Evolutionary conservation across 2,329 filamentous ascomycete genomes (phyloP).

Genomic region (Hypoxylon sp.): DNA sequence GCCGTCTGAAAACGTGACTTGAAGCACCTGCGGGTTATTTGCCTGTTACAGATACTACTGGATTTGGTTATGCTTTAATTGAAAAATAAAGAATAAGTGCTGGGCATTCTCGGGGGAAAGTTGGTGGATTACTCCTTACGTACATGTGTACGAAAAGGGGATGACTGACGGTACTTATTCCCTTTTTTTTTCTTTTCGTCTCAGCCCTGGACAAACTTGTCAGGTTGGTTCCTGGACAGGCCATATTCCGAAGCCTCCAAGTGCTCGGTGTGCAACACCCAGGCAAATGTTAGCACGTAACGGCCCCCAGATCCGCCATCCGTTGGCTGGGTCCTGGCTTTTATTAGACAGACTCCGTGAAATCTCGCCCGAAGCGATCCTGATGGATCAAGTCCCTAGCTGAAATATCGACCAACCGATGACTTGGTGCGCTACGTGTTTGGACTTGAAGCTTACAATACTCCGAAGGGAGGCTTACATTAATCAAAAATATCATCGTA

Average conservation of each 20-base stretch:
- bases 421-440: constrained; percentile 35
- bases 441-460: constrained; percentile 36
- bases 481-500: constrained; percentile 31
- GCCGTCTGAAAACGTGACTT: constrained; percentile 36
- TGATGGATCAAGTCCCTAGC: constrained; percentile 38
- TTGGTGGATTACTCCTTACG: constrained; percentile 34
- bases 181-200: constrained; percentile 35
- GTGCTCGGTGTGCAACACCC: constrained; percentile 35
- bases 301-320: constrained; percentile 37
- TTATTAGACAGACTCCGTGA: constrained; percentile 40
- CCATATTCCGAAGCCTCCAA: constrained; percentile 39
- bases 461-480: constrained; percentile 42
- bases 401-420: constrained; percentile 28
- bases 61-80: constrained; percentile 25
- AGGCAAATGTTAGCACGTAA: constrained; percentile 41
- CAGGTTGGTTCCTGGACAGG: constrained; percentile 29
- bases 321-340: constrained; percentile 23
- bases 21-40: constrained; percentile 42
- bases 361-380: constrained; percentile 44
- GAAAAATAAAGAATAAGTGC: constrained; percentile 25
- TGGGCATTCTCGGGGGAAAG: constrained; percentile 26
- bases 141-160: constrained; percentile 37
- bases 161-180: constrained; percentile 33
- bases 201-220: constrained; percentile 37
- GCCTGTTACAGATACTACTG: constrained; percentile 35